A percentile compares a stretch with the other conserved stretches of the same genome.
Conservation (phyloP, 139 green algal species). For the Edaphochlamys debaryana region DNA sequence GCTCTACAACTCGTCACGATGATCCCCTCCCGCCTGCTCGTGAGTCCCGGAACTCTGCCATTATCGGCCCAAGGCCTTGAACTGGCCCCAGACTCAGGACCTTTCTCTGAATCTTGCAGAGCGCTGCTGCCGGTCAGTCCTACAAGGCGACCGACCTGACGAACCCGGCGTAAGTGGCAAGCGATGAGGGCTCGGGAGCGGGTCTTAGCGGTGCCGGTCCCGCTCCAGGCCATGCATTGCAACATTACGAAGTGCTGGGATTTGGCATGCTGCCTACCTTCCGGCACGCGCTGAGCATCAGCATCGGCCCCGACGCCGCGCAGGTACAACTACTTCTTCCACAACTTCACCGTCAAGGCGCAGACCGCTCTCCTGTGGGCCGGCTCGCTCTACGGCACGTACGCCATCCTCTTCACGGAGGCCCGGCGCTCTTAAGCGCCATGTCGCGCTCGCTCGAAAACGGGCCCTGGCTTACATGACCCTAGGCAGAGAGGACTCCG, state of each 20-base stretch:
- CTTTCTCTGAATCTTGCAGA: too few relatives aligned
- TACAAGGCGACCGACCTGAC: slow-evolving; percentile 32
- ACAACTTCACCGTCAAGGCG: slow-evolving; percentile 4
- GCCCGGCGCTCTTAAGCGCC: slow-evolving; percentile 32
- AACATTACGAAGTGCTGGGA: too few relatives aligned
- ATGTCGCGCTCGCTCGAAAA: too few relatives aligned
- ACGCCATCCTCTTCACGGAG: slow-evolving; percentile 12
- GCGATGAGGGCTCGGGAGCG: too few relatives aligned
- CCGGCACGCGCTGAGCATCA: too few relatives aligned
- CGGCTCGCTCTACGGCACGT: slow-evolving; percentile 24
- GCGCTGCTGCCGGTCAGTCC: slow-evolving; percentile 22
- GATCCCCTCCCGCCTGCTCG: slow-evolving; percentile 35
- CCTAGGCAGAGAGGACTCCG: too few relatives aligned
- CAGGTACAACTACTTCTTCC: slow-evolving; percentile 50
- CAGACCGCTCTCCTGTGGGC: neutral
- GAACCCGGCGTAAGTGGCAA: slow-evolving; percentile 35
- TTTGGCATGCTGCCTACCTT: too few relatives aligned
- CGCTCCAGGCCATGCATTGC: too few relatives aligned
- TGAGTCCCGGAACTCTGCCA: neutral
- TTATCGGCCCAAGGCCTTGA: too few relatives aligned
- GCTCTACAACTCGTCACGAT: neutral
- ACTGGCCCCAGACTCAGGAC: too few relatives aligned
- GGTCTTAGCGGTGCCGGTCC: too few relatives aligned
- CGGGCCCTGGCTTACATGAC: too few relatives aligned
- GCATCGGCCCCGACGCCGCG: neutral